A percentile compares a stretch with the other conserved stretches of the same genome.
Conservation (phyloP, 768 basidiomycete species). For the Chlorophyllum brunneum region DNA sequence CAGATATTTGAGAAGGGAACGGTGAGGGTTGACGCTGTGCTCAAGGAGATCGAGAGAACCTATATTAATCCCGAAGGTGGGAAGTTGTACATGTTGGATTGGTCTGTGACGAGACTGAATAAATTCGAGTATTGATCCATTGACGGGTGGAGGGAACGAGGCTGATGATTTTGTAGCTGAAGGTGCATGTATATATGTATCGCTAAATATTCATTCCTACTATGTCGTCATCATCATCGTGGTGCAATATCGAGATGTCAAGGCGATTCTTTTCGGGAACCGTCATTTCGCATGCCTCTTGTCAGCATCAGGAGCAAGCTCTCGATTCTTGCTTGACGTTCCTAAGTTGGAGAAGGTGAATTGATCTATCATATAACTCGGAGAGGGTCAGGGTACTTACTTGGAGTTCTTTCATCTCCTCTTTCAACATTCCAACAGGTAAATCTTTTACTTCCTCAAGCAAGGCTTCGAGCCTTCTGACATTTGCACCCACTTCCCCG, state of each 20-base stretch:
- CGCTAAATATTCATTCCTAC: too few species aligned
- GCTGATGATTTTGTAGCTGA: too few species aligned
- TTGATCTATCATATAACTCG: not conserved
- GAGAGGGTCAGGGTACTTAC: constrained; percentile 31
- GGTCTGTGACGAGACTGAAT: constrained; percentile 3
- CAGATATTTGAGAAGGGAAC: constrained; percentile 11
- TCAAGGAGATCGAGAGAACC: not conserved
- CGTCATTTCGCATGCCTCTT: constrained; percentile 56
- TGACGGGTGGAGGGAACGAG: too few species aligned
- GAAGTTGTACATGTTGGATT: not conserved
- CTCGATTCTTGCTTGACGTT: constrained; percentile 78
- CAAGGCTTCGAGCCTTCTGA: constrained; percentile 55
- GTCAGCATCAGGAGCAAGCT: constrained; percentile 66
- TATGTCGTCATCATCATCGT: not conserved
- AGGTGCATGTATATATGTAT: too few species aligned
- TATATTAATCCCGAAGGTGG: not conserved
- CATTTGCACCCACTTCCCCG: constrained; percentile 33
- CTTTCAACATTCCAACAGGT: constrained; percentile 64
- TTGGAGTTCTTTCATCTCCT: constrained; percentile 83
- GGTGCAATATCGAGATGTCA: not conserved
- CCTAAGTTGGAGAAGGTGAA: constrained; percentile 31
- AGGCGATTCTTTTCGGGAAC: constrained; percentile 3
- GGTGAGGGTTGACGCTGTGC: constrained; percentile 9
- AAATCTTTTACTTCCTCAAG: constrained; percentile 60
- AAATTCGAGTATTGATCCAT: not conserved